Base-by-base conservation (phyloP, 1,284 basidiomycete species). In the Rhodotorula sp. region DNA sequence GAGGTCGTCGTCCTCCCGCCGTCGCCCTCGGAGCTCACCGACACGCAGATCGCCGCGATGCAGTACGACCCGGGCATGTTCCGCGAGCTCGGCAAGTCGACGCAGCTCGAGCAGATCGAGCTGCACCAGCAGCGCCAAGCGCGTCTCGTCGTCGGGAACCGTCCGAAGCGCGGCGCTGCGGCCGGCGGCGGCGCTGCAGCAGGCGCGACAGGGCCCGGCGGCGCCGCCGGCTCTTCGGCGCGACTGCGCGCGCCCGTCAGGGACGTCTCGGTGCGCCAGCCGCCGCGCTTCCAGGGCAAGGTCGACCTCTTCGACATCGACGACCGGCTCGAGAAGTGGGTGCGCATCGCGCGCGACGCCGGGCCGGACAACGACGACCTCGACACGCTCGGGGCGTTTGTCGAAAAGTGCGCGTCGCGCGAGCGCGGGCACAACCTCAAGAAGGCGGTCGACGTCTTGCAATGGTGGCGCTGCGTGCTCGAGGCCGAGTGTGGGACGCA, bases 301-400 rank as follows among this genome's bases (percentile, higher is more conserved):
- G 25, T 45, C 53, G 56, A 58, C 74, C 85, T 86, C 25, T 86
- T 85, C 52, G 90, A 91, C 72, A 85, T 94, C 45, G 87, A 91
- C 78, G 80, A 81, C 7, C 84, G 90, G 34, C 84, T 95, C 52
- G 87, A 88, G 72, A 78, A 82, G 50, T 95, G 93, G 93, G 86
- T 94, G 7, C 83, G 85, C 56, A 82, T 84, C 60, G 82, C 86
- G 57, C 84, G 85, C 23, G 68, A 74, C 0, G 52, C 61, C 67
- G 84, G 84, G 21, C 92, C 92, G 50, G 87, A 88, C 67, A 82
- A 83, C 71, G 85, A 84, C 77, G 93, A 94, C 76, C 84, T 91
- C 4, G 86, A 87, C 41, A 88, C 87, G 74, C 89, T 95, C 67
- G 83, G 85, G 19, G 87, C 85, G 66, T 94, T 88, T 78, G 80